Percentiles rank a stretch among this genome's conserved stretches.
phyloP scores from a whole-genome alignment of 345 rosid species.

The Syzygium aqueum region DNA sequence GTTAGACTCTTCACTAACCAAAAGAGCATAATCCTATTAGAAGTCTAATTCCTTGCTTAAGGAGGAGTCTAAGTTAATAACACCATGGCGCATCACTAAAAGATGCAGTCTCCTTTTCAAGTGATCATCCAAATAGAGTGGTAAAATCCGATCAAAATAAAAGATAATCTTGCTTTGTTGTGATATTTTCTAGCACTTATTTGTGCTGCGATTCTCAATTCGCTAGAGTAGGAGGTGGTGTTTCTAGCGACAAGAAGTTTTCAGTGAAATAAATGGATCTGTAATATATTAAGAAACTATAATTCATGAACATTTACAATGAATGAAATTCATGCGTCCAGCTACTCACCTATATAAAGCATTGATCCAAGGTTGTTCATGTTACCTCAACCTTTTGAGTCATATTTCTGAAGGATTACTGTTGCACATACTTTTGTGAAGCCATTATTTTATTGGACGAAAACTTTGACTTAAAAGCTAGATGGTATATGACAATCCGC shows the following conservation, averaged over 20 bases:
- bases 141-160: background rate
- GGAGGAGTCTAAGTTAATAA: background rate
- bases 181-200: background rate
- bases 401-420: background rate
- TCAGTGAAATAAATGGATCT: background rate
- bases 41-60: background rate
- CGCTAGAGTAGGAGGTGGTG: no score
- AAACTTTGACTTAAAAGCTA: background rate
- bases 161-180: background rate
- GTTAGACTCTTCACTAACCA: background rate
- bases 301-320: background rate
- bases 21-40: background rate
- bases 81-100: background rate
- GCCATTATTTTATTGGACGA: background rate
- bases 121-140: background rate
- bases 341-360: background rate
- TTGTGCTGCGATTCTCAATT: background rate
- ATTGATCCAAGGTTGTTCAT: background rate
- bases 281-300: background rate
- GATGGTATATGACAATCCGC: background rate
- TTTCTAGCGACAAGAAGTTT: background rate
- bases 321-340: background rate
- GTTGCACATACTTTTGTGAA: background rate
- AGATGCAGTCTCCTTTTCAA: background rate
- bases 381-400: background rate